phyloP scores from a whole-genome alignment of 2,329 filamentous ascomycete genomes.

The Claviceps maximensis region DNA sequence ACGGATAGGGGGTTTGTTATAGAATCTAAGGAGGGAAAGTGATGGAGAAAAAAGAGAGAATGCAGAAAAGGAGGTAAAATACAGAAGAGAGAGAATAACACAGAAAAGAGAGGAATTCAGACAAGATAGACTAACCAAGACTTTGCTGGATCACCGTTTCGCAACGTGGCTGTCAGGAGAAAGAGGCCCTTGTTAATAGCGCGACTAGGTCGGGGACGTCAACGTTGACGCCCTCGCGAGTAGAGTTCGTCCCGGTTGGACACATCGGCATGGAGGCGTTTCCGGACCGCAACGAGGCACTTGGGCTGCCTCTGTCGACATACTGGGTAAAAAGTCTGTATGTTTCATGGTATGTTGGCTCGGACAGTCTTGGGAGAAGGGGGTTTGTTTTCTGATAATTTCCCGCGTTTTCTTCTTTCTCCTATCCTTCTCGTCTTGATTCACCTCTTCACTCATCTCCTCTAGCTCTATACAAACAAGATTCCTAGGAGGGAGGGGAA shows the following conservation, averaged over 20 bases:
- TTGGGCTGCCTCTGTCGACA: constrained; percentile 19
- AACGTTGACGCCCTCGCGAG: background rate
- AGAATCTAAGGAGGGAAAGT: too few relatives aligned
- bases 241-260: constrained; percentile 22
- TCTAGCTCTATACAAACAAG: too few relatives aligned
- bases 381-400: too few relatives aligned
- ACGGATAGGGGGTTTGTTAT: too few relatives aligned
- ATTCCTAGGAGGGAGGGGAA: background rate
- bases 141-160: too few relatives aligned
- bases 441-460: background rate
- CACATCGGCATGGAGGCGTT: constrained; percentile 25
- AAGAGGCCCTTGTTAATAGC: background rate
- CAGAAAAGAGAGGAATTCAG: too few relatives aligned
- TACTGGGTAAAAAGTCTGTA: constrained; percentile 28
- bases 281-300: constrained; percentile 16
- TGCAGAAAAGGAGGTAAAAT: too few relatives aligned
- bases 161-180: background rate
- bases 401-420: background rate
- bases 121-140: too few relatives aligned
- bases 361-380: too few relatives aligned
- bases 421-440: background rate
- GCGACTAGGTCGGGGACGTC: background rate
- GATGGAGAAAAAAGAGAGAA: too few relatives aligned
- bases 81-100: too few relatives aligned
- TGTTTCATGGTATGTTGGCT: constrained; percentile 20